Evolutionary conservation across 1,284 basidiomycete species (phyloP), one percentile per base, ranked within the genome.

Genomic region (Trametes pubescens): DNA sequence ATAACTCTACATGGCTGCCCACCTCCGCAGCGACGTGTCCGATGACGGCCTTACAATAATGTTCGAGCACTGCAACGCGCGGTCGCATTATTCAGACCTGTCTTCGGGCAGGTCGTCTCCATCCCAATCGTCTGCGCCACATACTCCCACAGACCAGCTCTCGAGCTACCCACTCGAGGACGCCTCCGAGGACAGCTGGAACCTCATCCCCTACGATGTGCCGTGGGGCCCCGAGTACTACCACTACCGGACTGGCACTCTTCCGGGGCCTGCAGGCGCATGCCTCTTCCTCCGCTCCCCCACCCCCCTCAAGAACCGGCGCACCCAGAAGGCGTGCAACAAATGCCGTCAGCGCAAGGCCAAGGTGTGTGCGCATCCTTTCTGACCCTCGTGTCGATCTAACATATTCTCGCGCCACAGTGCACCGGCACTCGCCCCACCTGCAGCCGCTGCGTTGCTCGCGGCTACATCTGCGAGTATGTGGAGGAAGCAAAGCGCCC

Each of bases 291-390:
- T 81, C 32, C 78, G 80, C 51, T 80, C 79, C 21, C 80, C 80
- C 18, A 81, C 79, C 5, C 79, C 80, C 7, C 67, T 79, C 58
- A 79, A 78, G 65, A 78, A 79, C 69, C 71, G 77, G 55, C 77
- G 79, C 40, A 81, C 80, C 1, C 72, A 74, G 21, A 78, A 79
- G 65, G 81, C 81, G 9, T 82, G 81, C 70, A 76, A 78, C 64
- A 80, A 78, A 61, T 82, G 81, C 69, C 77, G 81, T 29, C 78
- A 81, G 61, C 76, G 81, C 38, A 82, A 82, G 67, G 80, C 81
- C 11, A 82, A 82, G 77, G 81, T 82, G 61, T 55, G 74, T 57
- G 0, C 9, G 9, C 10, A 11, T 2, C 48, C 37, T 37, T 1
- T 24, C 22, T 32, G 52, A 22, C 24, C 43, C 29, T 53, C n/a